Conservation (phyloP, 805 yeast species). For the Zygoascus biomembranicola region DNA sequence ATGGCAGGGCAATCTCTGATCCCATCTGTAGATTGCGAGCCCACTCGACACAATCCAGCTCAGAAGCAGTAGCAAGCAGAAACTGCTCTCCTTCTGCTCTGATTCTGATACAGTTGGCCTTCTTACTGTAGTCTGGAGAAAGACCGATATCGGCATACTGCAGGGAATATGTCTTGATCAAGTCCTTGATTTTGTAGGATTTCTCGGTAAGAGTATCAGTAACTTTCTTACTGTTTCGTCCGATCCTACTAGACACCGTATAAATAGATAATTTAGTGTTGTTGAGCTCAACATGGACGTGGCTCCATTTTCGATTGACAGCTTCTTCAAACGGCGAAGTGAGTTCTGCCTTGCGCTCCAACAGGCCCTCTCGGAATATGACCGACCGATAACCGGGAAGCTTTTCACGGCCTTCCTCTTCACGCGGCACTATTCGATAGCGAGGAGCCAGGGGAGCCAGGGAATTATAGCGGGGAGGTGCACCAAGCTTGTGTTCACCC, state of each 20-base stretch:
- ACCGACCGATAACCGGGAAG: slow-evolving; percentile 66
- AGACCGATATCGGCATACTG: slow-evolving; percentile 81
- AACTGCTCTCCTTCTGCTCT: slow-evolving; percentile 82
- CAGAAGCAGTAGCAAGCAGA: slow-evolving; percentile 51
- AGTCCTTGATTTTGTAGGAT: slow-evolving; percentile 15
- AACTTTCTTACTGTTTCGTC: slow-evolving; percentile 18
- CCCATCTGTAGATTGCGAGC: slow-evolving; percentile 63
- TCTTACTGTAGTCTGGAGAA: slow-evolving; percentile 76
- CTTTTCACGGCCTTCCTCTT: slow-evolving; percentile 30
- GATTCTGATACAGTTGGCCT: slow-evolving; percentile 57
- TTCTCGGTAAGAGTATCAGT: slow-evolving; percentile 2
- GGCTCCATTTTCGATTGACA: slow-evolving; percentile 60
- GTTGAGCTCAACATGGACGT: slow-evolving; percentile 63
- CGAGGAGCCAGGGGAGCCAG: slow-evolving; percentile 32
- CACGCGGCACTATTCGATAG: slow-evolving; percentile 28
- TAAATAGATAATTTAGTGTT: slow-evolving; percentile 80
- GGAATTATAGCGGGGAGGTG: slow-evolving; percentile 32
- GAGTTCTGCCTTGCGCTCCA: slow-evolving; percentile 67
- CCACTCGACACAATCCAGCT: slow-evolving; percentile 73
- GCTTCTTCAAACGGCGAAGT: slow-evolving; percentile 68
- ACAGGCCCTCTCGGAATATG: slow-evolving; percentile 47
- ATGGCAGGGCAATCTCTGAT: slow-evolving; percentile 69
- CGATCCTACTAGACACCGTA: slow-evolving; percentile 26
- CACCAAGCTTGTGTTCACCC: neutral
- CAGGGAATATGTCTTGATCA: slow-evolving; percentile 55